Evolutionary conservation across 2,329 filamentous ascomycete genomes (phyloP).

Genomic region (Dothidotthia symphoricarpi): DNA sequence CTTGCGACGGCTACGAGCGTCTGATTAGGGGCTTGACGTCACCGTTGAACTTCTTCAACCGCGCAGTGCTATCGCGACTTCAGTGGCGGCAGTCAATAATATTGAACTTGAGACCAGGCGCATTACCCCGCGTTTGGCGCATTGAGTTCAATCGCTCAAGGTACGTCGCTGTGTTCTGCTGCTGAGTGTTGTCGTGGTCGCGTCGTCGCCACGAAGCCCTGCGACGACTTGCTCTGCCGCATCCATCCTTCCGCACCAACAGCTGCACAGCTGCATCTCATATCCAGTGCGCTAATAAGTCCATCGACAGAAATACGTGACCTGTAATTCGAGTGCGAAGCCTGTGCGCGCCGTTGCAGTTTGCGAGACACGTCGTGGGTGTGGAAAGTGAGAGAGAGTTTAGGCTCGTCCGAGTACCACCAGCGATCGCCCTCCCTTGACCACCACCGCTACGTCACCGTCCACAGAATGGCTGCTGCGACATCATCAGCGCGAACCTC

Average conservation of each 20-base stretch:
- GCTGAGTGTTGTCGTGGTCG: slow-evolving; percentile 17
- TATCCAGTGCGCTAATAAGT: slow-evolving; percentile 14
- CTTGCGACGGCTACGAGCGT: slow-evolving; percentile 19
- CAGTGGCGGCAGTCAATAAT: slow-evolving; percentile 15
- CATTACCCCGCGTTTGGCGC: slow-evolving; percentile 31
- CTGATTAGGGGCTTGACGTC: slow-evolving; percentile 31
- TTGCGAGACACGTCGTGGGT: slow-evolving; percentile 20
- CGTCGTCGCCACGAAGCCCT: slow-evolving; percentile 18
- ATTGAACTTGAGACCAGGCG: slow-evolving; percentile 16
- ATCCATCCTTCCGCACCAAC: slow-evolving; percentile 16
- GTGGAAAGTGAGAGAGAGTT: slow-evolving; percentile 22
- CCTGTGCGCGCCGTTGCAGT: slow-evolving; percentile 14
- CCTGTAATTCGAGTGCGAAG: slow-evolving; percentile 3
- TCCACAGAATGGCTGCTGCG: slow-evolving; percentile 36
- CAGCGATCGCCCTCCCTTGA: slow-evolving; percentile 28
- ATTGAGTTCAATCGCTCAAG: slow-evolving; percentile 18
- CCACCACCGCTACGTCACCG: slow-evolving; percentile 38
- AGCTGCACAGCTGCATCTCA: slow-evolving; percentile 5
- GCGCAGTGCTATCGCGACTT: slow-evolving; percentile 18
- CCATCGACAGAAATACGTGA: slow-evolving; percentile 6
- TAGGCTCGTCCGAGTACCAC: slow-evolving; percentile 29
- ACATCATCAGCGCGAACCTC: slow-evolving; percentile 36
- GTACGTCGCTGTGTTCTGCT: slow-evolving; percentile 28
- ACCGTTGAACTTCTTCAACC: slow-evolving; percentile 24
- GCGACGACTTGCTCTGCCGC: slow-evolving; percentile 15